Conservation (phyloP, 768 basidiomycete genomes). For the Gymnopilus junonius region DNA sequence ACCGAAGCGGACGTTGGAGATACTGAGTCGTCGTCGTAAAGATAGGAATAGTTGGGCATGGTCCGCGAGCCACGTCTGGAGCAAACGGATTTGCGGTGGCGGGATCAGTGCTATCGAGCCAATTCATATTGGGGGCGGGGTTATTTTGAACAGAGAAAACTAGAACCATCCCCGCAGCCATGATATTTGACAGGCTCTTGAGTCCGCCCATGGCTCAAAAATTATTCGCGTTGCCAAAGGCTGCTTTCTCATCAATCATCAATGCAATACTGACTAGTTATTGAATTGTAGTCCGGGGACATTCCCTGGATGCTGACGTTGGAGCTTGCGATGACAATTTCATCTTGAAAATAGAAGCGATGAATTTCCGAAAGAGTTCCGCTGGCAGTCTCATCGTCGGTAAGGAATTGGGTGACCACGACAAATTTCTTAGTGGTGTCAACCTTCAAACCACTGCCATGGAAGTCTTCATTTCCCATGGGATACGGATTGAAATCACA, state of each 20-base stretch:
- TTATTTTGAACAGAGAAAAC: slow-evolving; percentile 4
- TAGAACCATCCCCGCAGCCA: slow-evolving; percentile 6
- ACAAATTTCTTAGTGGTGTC: slow-evolving; percentile 2
- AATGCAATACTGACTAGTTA: not conserved
- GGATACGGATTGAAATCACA: slow-evolving; percentile 11
- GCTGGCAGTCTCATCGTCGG: not conserved
- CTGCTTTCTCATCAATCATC: not conserved
- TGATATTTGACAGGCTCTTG: not conserved
- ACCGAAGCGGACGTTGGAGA: slow-evolving; percentile 6
- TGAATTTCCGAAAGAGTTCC: slow-evolving; percentile 3
- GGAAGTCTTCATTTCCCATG: slow-evolving; percentile 6
- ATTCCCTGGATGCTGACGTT: slow-evolving; percentile 1
- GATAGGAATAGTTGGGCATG: not conserved
- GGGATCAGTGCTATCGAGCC: slow-evolving; percentile 5
- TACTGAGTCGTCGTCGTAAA: not conserved
- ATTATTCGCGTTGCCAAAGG: not conserved
- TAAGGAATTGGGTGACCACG: slow-evolving; percentile 8
- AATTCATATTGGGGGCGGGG: slow-evolving; percentile 2
- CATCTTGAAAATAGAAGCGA: not conserved
- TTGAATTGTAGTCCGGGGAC: not conserved
- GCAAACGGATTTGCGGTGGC: not conserved
- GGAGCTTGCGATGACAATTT: slow-evolving; percentile 1
- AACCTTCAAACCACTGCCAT: not conserved
- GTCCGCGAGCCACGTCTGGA: slow-evolving; percentile 4
- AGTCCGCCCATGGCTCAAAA: not conserved